These are phyloP conservation scores for Pleurotus tuoliensis DNA, from an alignment of 768 basidiomycete species.

Conservation along the genomic window DNA sequence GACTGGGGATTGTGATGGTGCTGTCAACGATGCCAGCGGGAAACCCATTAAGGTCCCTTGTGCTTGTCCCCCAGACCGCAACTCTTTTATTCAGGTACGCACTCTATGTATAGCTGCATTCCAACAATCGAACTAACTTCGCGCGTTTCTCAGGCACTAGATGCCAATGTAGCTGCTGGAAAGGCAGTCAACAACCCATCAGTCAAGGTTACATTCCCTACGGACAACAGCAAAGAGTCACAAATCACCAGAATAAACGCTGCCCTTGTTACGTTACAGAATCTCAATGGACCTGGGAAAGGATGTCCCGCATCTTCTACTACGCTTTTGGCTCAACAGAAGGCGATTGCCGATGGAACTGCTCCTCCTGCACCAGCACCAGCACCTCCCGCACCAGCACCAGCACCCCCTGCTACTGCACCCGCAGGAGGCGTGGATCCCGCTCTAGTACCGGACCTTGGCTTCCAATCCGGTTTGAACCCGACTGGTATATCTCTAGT, in stretches of 20 bases:
- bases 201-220: slow-evolving; percentile 58
- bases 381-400: slow-evolving; percentile 9
- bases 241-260: slow-evolving; percentile 57
- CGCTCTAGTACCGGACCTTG: slow-evolving; percentile 56
- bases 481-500: slow-evolving; percentile 42
- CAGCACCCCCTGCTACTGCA: slow-evolving; percentile 18
- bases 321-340: slow-evolving; percentile 39
- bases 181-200: slow-evolving; percentile 58
- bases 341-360: slow-evolving; percentile 29
- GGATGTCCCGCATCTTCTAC: slow-evolving; percentile 68
- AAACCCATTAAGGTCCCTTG: slow-evolving; percentile 65
- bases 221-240: slow-evolving; percentile 49
- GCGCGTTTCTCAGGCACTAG: slow-evolving; percentile 31
- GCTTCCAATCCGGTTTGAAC: slow-evolving; percentile 50
- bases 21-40: slow-evolving; percentile 46
- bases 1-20: slow-evolving; percentile 68
- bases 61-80: slow-evolving; percentile 56
- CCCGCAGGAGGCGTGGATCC: slow-evolving; percentile 32
- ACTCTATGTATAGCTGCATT: neutral
- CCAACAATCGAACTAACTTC: neutral
- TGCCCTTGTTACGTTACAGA: slow-evolving; percentile 63
- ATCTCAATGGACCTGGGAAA: slow-evolving; percentile 60
- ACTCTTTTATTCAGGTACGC: slow-evolving; percentile 45
- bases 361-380: slow-evolving; percentile 7
- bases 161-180: slow-evolving; percentile 57